phyloP scores from a whole-genome alignment of 2,329 filamentous ascomycete species.

The Zasmidium citrigriseum region DNA sequence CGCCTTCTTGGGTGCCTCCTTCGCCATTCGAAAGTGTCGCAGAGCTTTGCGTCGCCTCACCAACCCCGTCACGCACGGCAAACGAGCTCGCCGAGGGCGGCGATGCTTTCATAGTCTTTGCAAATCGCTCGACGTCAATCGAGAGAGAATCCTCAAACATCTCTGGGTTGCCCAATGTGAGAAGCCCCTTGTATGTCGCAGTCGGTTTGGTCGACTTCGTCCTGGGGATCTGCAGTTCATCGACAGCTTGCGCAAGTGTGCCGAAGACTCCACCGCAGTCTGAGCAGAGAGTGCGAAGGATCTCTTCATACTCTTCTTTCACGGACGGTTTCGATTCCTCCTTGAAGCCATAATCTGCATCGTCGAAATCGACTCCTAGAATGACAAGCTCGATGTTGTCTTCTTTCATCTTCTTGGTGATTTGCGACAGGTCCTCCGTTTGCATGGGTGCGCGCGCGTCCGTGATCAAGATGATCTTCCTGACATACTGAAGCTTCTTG shows the following conservation, averaged over 20 bases:
- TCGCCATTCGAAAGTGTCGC: conserved; percentile 46
- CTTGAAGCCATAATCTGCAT: conserved; percentile 84
- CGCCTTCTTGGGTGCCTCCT: conserved; percentile 28
- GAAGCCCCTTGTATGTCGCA: conserved; percentile 73
- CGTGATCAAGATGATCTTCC: conserved; percentile 82
- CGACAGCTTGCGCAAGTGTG: conserved; percentile 83
- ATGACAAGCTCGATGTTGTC: conserved; percentile 76
- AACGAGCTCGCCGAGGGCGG: conserved; percentile 78
- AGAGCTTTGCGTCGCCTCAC: conserved; percentile 57
- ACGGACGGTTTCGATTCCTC: conserved; percentile 76
- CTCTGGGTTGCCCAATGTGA: conserved; percentile 78
- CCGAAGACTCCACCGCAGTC: conserved; percentile 73
- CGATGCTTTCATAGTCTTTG: conserved; percentile 76
- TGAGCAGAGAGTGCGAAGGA: conserved; percentile 66
- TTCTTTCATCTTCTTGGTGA: conserved; percentile 72
- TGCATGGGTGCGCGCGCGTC: conserved; percentile 76
- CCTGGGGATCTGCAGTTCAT: conserved; percentile 74
- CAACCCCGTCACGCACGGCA: conserved; percentile 54
- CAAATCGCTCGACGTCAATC: conserved; percentile 89
- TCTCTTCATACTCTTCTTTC: conserved; percentile 75
- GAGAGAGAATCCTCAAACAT: conserved; percentile 72
- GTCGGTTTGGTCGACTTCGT: conserved; percentile 76
- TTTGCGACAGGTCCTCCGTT: conserved; percentile 67
- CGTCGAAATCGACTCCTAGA: conserved; percentile 91
- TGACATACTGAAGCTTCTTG: conserved; percentile 77